Conservation (phyloP, 2,329 filamentous ascomycete genomes). For the Pseudogymnoascus sp. region DNA sequence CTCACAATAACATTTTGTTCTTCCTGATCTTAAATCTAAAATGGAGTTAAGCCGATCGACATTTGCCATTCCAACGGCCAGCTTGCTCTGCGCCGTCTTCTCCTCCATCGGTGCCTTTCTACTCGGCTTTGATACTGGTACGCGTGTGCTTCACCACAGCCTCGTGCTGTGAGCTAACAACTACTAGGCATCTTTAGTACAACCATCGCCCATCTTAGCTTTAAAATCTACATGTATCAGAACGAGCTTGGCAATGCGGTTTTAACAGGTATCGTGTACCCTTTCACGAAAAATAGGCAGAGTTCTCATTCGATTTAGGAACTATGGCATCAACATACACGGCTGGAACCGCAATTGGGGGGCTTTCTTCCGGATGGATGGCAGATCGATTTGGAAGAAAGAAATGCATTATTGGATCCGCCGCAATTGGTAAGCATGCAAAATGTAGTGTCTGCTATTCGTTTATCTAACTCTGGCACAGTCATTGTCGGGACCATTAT, state of each 20-base stretch:
- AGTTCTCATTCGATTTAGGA: not conserved
- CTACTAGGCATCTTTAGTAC: not conserved
- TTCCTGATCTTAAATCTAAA: not conserved
- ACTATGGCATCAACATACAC: not conserved
- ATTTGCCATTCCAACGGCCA: not conserved
- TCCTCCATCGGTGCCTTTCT: not conserved
- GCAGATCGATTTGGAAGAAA: not conserved
- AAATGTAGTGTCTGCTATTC: not conserved
- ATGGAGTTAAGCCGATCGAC: not conserved
- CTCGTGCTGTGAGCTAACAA: not conserved
- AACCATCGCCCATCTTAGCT: not conserved
- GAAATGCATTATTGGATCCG: not conserved
- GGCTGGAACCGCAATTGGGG: not conserved
- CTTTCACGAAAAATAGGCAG: not conserved
- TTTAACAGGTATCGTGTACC: not conserved
- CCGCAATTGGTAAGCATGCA: not conserved
- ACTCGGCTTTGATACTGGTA: not conserved
- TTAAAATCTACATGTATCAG: not conserved
- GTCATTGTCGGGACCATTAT: conserved; percentile 22
- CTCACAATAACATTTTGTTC: not conserved
- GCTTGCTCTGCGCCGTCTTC: not conserved
- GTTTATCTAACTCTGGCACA: not conserved
- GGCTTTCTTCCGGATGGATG: not conserved
- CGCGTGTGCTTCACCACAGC: not conserved
- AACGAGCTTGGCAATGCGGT: not conserved